Percentiles rank a stretch among this genome's conserved stretches.
phyloP scores from a whole-genome alignment of 805 yeast genomes.

The Helenozyma baotianmanensis region DNA sequence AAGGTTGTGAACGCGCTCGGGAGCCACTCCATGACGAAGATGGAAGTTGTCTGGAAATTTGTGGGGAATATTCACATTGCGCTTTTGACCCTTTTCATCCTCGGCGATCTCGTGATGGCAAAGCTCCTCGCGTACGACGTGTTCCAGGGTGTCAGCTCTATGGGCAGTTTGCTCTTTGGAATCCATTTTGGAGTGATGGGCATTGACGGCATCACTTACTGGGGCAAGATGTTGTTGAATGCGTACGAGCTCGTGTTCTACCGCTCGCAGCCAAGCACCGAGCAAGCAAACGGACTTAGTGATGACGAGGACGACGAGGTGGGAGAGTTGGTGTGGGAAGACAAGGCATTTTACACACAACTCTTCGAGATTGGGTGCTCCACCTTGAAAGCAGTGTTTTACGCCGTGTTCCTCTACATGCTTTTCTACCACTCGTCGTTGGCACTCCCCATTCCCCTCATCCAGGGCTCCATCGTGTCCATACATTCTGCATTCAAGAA shows the following conservation, averaged over 20 bases:
- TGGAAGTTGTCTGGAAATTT: slow-evolving; percentile 27
- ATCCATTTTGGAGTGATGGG: slow-evolving; percentile 69
- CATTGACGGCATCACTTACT: slow-evolving; percentile 45
- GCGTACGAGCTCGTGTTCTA: slow-evolving; percentile 50
- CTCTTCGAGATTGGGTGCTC: slow-evolving; percentile 51
- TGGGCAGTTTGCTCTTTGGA: slow-evolving; percentile 62
- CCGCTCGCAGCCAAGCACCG: slow-evolving; percentile 17
- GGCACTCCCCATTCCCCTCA: slow-evolving; percentile 34
- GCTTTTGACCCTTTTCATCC: slow-evolving; percentile 41
- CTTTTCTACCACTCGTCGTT: slow-evolving; percentile 28
- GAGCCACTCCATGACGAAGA: slow-evolving; percentile 10
- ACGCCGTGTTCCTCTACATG: slow-evolving; percentile 30
- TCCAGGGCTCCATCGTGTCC: slow-evolving; percentile 43
- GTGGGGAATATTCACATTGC: slow-evolving; percentile 39
- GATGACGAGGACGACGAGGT: slow-evolving; percentile 32
- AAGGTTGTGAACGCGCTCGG: slow-evolving; percentile 23
- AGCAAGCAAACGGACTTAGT: background rate
- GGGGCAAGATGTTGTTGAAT: slow-evolving; percentile 47
- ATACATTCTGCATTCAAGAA: slow-evolving; percentile 27
- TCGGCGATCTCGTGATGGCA: slow-evolving; percentile 50
- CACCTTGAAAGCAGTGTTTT: slow-evolving; percentile 28
- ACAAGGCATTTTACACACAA: slow-evolving; percentile 56
- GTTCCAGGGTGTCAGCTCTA: slow-evolving; percentile 47
- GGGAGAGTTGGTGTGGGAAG: slow-evolving; percentile 67
- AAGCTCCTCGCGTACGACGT: slow-evolving; percentile 53